Percentiles rank a stretch among this genome's conserved stretches.
Evolutionary conservation across 495 filamentous ascomycete genomes (phyloP).

Genomic region (Hypoxylon fuscum): DNA sequence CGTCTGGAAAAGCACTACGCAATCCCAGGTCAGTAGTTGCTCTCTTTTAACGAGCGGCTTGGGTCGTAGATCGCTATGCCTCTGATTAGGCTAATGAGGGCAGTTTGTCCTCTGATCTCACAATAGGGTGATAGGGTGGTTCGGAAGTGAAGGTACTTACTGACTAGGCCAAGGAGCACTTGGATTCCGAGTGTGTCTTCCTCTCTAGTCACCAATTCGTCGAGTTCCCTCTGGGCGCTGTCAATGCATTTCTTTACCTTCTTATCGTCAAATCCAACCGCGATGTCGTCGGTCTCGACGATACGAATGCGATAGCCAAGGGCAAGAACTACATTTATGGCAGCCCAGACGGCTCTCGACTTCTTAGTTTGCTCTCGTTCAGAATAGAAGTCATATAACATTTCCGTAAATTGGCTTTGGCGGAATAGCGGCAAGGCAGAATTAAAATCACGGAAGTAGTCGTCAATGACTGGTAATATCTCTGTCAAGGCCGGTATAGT

Average conservation of each 20-base stretch:
- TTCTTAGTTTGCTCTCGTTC: constrained; percentile 16
- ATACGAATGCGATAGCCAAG: constrained; percentile 37
- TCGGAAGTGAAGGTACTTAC: constrained; percentile 23
- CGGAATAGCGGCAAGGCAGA: constrained; percentile 44
- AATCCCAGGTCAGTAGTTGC: neutral
- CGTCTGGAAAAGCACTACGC: constrained; percentile 37
- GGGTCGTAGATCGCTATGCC: too few species aligned
- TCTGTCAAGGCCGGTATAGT: constrained; percentile 40
- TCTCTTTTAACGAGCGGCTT: neutral
- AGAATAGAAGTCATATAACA: constrained; percentile 42
- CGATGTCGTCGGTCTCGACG: constrained; percentile 19
- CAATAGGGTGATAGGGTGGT: neutral
- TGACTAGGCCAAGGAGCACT: constrained; percentile 44
- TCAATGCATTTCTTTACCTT: constrained; percentile 40
- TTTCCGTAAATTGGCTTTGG: constrained; percentile 38
- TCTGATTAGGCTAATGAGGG: too few species aligned
- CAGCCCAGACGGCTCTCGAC: constrained; percentile 36
- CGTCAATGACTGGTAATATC: constrained; percentile 39
- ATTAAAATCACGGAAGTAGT: constrained; percentile 45
- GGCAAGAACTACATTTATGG: constrained; percentile 45
- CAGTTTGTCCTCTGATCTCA: too few species aligned
- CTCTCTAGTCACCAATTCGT: constrained; percentile 43
- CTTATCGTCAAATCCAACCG: constrained; percentile 27
- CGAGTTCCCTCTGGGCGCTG: constrained; percentile 44
- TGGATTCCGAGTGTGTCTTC: constrained; percentile 45